Evolutionary conservation across 2,329 filamentous ascomycete species (phyloP), one percentile per base, ranked within the genome.

Genomic region (Dactylellina leptospora): DNA sequence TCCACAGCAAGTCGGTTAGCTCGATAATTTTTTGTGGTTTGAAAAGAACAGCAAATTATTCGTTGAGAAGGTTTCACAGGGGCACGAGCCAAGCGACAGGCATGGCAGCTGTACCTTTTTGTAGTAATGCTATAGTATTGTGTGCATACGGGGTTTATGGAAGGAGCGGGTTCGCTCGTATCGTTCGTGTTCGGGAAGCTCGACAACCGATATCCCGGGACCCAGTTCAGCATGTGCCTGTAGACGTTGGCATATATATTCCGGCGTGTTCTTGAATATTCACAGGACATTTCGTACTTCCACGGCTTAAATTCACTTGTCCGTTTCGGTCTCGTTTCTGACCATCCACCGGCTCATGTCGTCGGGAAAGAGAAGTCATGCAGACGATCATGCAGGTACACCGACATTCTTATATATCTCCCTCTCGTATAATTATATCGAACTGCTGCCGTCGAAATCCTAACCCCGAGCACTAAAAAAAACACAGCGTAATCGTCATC

Each of bases 31-130:
- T 44, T 59, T 54, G 30, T 48, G n/a, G 66, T 59, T 71, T 55
- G 66, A 71, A 71, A 71, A 71, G 58, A 62, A 58, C 58, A 71
- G 66, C 66, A 45, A 62, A 63, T 71, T 63, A 71, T 71, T 71
- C 66, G 66, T 71, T 71, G 66, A 71, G 66, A 54, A 71, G 40
- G 58, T 60, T 53, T 58, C 50, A 63, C 61, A 47, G 51, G 51
- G 53, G 48, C 36, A n/a, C 36, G 36, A 36, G 22, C 22, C 40
- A 62, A 51, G 44, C 51, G 55, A 63, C 42, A 45, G 47, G 58
- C 48, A 40, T 16, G 36, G 18, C n/a, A n/a, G n/a, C n/a, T n/a
- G n/a, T n/a, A n/a, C n/a, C n/a, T n/a, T n/a, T n/a, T n/a, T n/a
- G n/a, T n/a, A n/a, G n/a, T n/a, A n/a, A n/a, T n/a, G 36, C 36